Conservation (phyloP, 805 yeast species). For the Metschnikowia peoriensis region DNA sequence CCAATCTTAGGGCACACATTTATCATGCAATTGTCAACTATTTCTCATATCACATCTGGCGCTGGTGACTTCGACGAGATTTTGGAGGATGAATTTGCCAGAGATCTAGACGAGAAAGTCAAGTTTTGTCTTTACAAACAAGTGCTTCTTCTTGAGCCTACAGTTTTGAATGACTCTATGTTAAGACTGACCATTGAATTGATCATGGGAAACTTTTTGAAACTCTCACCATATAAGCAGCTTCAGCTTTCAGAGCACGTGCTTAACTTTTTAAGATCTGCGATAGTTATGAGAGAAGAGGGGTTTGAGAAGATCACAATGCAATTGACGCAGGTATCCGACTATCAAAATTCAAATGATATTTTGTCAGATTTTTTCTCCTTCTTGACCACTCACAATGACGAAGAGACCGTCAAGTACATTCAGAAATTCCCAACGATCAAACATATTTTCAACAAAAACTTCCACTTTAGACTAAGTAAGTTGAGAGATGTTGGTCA, state of each 20-base stretch:
- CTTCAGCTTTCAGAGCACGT: slow-evolving; percentile 23
- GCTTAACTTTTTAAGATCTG: slow-evolving; percentile 36
- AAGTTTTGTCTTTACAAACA: slow-evolving; percentile 35
- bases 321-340: slow-evolving; percentile 18
- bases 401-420: slow-evolving; percentile 33
- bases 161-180: slow-evolving; percentile 31
- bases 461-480: slow-evolving; percentile 23
- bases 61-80: slow-evolving; percentile 9
- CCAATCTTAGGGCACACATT: slow-evolving; percentile 25
- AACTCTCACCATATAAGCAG: slow-evolving; percentile 18
- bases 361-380: slow-evolving; percentile 29
- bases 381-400: slow-evolving; percentile 31
- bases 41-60: slow-evolving; percentile 16
- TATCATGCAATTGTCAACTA: slow-evolving; percentile 27
- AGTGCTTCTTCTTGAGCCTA: slow-evolving; percentile 28
- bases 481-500: slow-evolving; percentile 16
- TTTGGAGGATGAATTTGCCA: slow-evolving; percentile 14
- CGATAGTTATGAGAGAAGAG: slow-evolving; percentile 30
- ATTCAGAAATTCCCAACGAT: slow-evolving; percentile 30
- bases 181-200: slow-evolving; percentile 33
- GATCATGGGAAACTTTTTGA: slow-evolving; percentile 30
- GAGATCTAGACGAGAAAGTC: slow-evolving; percentile 19
- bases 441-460: slow-evolving; percentile 26
- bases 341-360: slow-evolving; percentile 14
- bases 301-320: slow-evolving; percentile 21